A percentile compares a stretch with the other conserved stretches of the same genome.
These are phyloP conservation scores for Fusarium sp. DNA, from an alignment of 2,329 filamentous ascomycete genomes.

Conservation along the genomic window DNA sequence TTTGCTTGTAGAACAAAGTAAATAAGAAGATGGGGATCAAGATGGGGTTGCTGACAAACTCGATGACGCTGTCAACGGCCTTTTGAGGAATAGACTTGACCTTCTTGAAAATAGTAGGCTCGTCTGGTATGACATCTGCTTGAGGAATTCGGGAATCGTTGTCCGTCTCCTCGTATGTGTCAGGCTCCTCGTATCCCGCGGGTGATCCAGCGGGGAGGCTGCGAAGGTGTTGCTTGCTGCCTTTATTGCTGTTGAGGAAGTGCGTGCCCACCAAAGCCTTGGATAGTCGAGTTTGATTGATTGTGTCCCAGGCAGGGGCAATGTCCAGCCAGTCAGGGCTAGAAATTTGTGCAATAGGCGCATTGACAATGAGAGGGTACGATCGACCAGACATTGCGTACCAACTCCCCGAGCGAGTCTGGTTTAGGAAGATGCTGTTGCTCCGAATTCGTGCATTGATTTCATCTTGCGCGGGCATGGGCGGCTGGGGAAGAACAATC, in stretches of 20 bases:
- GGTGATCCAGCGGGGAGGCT: slow-evolving; percentile 52
- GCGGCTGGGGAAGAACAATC: slow-evolving; percentile 87
- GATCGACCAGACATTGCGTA: slow-evolving; percentile 89
- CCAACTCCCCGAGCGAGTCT: slow-evolving; percentile 88
- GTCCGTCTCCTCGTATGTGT: slow-evolving; percentile 47
- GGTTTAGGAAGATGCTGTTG: slow-evolving; percentile 85
- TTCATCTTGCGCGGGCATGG: slow-evolving; percentile 69
- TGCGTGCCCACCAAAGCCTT: slow-evolving; percentile 80
- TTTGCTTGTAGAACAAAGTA: slow-evolving; percentile 58
- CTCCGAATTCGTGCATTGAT: slow-evolving; percentile 64
- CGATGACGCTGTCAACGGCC: slow-evolving; percentile 62
- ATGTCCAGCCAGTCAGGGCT: slow-evolving; percentile 62
- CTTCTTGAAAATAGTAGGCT: slow-evolving; percentile 61
- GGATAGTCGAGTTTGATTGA: slow-evolving; percentile 62
- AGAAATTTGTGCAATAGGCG: slow-evolving; percentile 60
- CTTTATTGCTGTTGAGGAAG: slow-evolving; percentile 61
- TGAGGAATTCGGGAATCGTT: slow-evolving; percentile 50
- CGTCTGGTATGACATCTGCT: slow-evolving; percentile 46
- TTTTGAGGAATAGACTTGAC: slow-evolving; percentile 64
- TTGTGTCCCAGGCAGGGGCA: slow-evolving; percentile 53
- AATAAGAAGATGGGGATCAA: slow-evolving; percentile 60
- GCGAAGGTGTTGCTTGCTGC: slow-evolving; percentile 50
- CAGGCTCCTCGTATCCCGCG: slow-evolving; percentile 39
- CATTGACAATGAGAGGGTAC: slow-evolving; percentile 87
- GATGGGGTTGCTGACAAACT: slow-evolving; percentile 68